Base-by-base conservation (phyloP, 345 rosid species). In the Tarenaya hassleriana region DNA sequence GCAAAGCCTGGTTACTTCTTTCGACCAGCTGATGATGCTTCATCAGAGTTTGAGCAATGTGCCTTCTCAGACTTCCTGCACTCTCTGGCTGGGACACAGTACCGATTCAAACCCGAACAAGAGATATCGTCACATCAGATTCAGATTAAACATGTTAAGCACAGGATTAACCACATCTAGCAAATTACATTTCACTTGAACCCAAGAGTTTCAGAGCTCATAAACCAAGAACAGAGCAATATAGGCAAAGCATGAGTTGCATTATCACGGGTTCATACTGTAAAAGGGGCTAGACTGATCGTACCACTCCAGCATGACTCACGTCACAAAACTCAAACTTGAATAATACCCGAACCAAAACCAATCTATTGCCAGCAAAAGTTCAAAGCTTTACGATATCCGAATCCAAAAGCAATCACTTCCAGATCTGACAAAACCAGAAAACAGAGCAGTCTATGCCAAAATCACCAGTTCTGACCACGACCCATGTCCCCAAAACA, bases 11-110 rank as follows among this genome's bases (percentile, higher is more conserved):
- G 39, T 76, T 80, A 60, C 66, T 74, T 57, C 86, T 75, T 46
- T 79, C 94, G 27, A 83, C 71, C 4, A 77, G 47, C 29, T 80
- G 78, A 73, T 83, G 96, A 74, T 88, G 90, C 44, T 88, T 85
- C 77, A 85, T 71, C 35, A 92, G 65, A 51, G 94, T 73, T 51
- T 87, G 81, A 43, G 80, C 86, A 4, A 92, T 79, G 63, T 83
- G 98, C 69, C 90, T 83, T 58, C 88, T 76, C 62, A 92, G 58
- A 70, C 96, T 83, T 71, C 88, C 73, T 18, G 96, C 75, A 75
- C 98, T 92, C 54, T 69, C 96, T 46, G 91, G 90, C 96, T 92
- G 86, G 56, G 59, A 44, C 45, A 66, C 50, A 18, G 10, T n/a
- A n/a, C n/a, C n/a, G n/a, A n/a, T n/a, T n/a, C n/a, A n/a, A n/a